These are phyloP conservation scores for Apiospora koreana DNA, from an alignment of 2,329 filamentous ascomycete species.

Conservation along the genomic window DNA sequence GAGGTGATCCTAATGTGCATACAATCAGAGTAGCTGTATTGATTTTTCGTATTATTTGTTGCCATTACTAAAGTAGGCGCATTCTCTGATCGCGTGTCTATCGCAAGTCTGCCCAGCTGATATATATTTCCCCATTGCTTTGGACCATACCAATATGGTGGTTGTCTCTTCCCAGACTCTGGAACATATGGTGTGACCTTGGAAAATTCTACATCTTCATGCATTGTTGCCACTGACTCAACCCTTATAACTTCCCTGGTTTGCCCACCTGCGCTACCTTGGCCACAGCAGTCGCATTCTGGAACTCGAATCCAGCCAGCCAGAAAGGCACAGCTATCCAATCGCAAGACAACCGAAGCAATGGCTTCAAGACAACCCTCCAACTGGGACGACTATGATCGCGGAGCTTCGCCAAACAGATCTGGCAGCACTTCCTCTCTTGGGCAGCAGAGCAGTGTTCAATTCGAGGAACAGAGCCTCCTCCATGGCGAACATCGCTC, in stretches of 20 bases:
- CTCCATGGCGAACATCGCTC: slow-evolving; percentile 40
- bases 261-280: neutral
- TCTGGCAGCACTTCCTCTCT: slow-evolving; percentile 42
- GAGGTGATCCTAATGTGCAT: slow-evolving; percentile 1
- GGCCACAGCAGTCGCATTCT: neutral
- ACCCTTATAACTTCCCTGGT: neutral
- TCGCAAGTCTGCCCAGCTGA: neutral
- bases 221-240: neutral
- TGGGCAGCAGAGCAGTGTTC: slow-evolving; percentile 40
- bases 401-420: slow-evolving; percentile 39
- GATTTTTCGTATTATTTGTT: neutral
- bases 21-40: slow-evolving; percentile 5
- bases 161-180: neutral
- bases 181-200: slow-evolving; percentile 4
- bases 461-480: slow-evolving; percentile 48
- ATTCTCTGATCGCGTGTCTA: neutral
- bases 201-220: slow-evolving; percentile 6
- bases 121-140: neutral
- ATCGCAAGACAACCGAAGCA: neutral
- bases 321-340: neutral
- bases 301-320: neutral
- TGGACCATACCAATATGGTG: neutral
- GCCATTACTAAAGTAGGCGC: slow-evolving; percentile 3
- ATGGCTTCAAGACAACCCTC: slow-evolving; percentile 27
- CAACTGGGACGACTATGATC: slow-evolving; percentile 50